Percentiles rank a stretch among this genome's conserved stretches.
phyloP scores from a whole-genome alignment of 345 rosid species.

The Streptanthus diversifolius region DNA sequence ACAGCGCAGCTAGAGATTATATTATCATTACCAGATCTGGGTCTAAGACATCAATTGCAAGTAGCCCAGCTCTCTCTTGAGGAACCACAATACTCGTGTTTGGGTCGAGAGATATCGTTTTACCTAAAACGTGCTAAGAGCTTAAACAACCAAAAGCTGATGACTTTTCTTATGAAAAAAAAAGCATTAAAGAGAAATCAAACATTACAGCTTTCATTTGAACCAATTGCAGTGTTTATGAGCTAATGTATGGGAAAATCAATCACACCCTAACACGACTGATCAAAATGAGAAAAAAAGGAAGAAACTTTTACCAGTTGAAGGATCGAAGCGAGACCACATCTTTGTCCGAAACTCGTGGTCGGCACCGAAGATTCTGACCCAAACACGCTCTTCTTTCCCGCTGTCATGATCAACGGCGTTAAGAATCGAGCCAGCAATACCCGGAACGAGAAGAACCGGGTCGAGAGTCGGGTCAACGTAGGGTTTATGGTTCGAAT shows the following conservation, averaged over 20 bases:
- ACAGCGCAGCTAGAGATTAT: neutral
- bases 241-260: neutral
- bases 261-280: neutral
- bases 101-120: conserved; percentile 63
- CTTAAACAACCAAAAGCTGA: conserved; percentile 5
- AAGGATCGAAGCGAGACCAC: conserved; percentile 90
- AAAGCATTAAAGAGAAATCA: neutral
- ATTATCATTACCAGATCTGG: conserved; percentile 74
- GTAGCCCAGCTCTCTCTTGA: conserved; percentile 79
- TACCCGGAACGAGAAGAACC: conserved; percentile 81
- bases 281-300: neutral
- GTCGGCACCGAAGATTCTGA: conserved; percentile 80
- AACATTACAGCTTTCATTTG: neutral
- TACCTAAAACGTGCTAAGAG: conserved; percentile 39
- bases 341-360: conserved; percentile 70
- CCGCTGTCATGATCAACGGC: conserved; percentile 63
- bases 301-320: conserved; percentile 47
- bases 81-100: conserved; percentile 69
- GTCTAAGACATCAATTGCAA: conserved; percentile 86
- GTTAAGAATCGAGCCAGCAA: conserved; percentile 79
- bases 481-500: conserved; percentile 50
- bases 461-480: conserved; percentile 87
- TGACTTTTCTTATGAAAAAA: neutral
- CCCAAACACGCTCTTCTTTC: conserved; percentile 80
- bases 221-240: neutral